Evolutionary conservation across 768 basidiomycete species (phyloP), one percentile per base, ranked within the genome.

Genomic region (Lepiota venenata): DNA sequence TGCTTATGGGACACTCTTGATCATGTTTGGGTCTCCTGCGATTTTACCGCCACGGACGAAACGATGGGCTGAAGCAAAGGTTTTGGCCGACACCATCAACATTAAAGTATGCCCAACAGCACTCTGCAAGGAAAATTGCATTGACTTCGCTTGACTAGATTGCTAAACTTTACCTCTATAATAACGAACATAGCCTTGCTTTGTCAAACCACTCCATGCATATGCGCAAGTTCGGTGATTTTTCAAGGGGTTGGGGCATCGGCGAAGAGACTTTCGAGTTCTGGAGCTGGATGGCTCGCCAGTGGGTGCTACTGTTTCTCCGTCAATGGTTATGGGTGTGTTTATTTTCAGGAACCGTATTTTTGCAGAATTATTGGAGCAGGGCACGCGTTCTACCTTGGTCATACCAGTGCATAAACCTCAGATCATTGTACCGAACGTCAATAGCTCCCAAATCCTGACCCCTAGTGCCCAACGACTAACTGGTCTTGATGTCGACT

Each of bases 61-160:
- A 66, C 80, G 96, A 27, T 98, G 96, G 96, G 94, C 95, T 14
- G 97, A 99, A 68, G 96, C 96, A 2, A 97, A 95, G 68, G 97
- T 98, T 1, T 78, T 98, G 2, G 93, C 92, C 0, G 97, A 99
- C 65, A 91, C 92, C 59, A 86, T 98, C 57, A 91, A 87, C 55
- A 75, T 97, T 65, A 95, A 97, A 75, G 94, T 91, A 57, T 9
- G 32, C 9, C 52, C 70, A 56, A 8, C 7, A 27, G 56, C 12
- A 12, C 14, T n/a, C 22, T 5, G 16, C 29, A 37, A 37, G 10
- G 8, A 25, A 22, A 14, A 12, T 15, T 50, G 3, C 29, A 14
- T 49, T n/a, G 49, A 47, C 38, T 14, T 41, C 27, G 14, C 22
- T 38, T 49, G 16, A 10, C 25, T 59, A 96, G 93, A 87, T 98